phyloP scores from a whole-genome alignment of 441 rosid species.

The Pelargonium australe region DNA sequence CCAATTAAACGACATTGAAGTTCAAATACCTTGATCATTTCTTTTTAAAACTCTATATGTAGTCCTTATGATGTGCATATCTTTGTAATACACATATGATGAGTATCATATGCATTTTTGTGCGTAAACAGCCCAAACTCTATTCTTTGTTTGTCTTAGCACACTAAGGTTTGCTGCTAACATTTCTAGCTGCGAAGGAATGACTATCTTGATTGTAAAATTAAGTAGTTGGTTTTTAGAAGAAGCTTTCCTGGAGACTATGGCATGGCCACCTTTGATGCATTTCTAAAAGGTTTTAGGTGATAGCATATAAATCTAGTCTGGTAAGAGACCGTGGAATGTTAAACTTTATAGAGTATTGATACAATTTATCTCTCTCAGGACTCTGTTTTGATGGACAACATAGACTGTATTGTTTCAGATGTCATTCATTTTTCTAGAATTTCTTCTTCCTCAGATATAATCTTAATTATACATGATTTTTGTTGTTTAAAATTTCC shows the following conservation, averaged over 20 bases:
- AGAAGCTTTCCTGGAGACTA: neutral
- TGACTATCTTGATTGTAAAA: too few relatives aligned
- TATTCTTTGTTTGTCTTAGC: neutral
- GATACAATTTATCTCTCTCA: too few relatives aligned
- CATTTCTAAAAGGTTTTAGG: neutral
- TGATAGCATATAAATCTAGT: neutral
- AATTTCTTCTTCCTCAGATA: neutral
- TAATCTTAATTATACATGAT: too few relatives aligned
- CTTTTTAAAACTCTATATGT: neutral
- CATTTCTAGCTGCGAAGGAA: too few relatives aligned
- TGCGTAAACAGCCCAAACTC: neutral
- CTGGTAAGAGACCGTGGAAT: too few relatives aligned
- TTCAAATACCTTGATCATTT: too few relatives aligned
- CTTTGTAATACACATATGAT: too few relatives aligned
- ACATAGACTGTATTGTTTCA: neutral
- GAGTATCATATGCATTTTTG: neutral
- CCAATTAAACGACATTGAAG: neutral
- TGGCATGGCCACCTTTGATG: neutral
- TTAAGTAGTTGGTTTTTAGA: neutral
- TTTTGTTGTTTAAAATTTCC: too few relatives aligned
- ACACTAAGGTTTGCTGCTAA: neutral
- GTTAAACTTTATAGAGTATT: too few relatives aligned
- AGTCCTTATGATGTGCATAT: neutral
- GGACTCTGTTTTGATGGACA: neutral
- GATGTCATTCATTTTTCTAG: neutral